These are phyloP conservation scores for Kazachstania martiniae DNA, from an alignment of 805 yeast species.

Conservation along the genomic window DNA sequence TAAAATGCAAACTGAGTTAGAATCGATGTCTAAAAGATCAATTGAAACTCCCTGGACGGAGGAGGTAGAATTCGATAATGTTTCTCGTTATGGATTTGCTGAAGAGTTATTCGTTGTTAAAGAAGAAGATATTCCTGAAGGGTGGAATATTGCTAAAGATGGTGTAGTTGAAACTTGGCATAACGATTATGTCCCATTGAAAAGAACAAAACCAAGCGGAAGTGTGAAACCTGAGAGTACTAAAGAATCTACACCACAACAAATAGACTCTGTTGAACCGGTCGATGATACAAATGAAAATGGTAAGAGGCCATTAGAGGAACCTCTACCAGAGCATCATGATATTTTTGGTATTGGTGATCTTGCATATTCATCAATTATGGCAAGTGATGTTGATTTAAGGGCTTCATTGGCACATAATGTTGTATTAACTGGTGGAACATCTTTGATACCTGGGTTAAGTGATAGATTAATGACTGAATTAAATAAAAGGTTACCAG, in stretches of 20 bases:
- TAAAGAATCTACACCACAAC: constrained; percentile 19
- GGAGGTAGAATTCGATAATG: constrained; percentile 45
- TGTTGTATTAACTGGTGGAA: constrained; percentile 77
- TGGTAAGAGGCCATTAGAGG: constrained; percentile 24
- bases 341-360: constrained; percentile 43
- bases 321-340: constrained; percentile 6
- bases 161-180: constrained; percentile 45
- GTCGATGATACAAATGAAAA: constrained; percentile 15
- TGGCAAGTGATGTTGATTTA: constrained; percentile 63
- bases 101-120: constrained; percentile 66
- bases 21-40: constrained; percentile 30
- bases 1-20: constrained; percentile 19
- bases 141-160: constrained; percentile 31
- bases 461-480: constrained; percentile 69
- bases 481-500: constrained; percentile 61
- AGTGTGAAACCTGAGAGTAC: constrained; percentile 23
- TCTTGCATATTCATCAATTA: constrained; percentile 44
- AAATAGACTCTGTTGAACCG: constrained; percentile 15
- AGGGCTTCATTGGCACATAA: constrained; percentile 83
- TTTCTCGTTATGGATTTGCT: constrained; percentile 47
- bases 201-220: constrained; percentile 36
- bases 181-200: constrained; percentile 66
- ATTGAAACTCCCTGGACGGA: constrained; percentile 77
- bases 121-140: constrained; percentile 30
- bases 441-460: constrained; percentile 70